phyloP scores from a whole-genome alignment of 2,329 filamentous ascomycete genomes.

The Sporothrix globosa region DNA sequence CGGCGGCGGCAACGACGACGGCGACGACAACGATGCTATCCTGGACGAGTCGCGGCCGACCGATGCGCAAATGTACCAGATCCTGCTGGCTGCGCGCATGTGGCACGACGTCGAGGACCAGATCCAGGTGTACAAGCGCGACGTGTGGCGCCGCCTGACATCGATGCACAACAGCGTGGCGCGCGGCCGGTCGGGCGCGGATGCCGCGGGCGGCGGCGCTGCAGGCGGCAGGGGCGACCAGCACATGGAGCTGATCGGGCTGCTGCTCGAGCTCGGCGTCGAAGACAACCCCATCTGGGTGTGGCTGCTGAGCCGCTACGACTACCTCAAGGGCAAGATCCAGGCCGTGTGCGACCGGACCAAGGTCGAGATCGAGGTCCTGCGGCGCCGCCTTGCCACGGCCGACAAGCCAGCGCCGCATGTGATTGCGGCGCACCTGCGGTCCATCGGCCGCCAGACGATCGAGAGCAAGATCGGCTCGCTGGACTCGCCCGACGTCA shows the following conservation, averaged over 20 bases:
- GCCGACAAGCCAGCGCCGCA: slow-evolving; percentile 66
- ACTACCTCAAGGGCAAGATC: slow-evolving; percentile 86
- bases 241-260: slow-evolving; percentile 86
- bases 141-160: slow-evolving; percentile 81
- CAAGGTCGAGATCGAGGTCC: slow-evolving; percentile 87
- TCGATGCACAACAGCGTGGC: slow-evolving; percentile 62
- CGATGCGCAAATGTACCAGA: slow-evolving; percentile 80
- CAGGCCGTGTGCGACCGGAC: slow-evolving; percentile 78
- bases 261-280: slow-evolving; percentile 90
- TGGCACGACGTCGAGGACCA: slow-evolving; percentile 93
- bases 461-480: slow-evolving; percentile 63
- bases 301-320: slow-evolving; percentile 88
- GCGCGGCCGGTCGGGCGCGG: neutral
- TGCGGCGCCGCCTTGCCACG: slow-evolving; percentile 77
- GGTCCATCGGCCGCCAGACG: slow-evolving; percentile 69
- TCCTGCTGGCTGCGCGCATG: slow-evolving; percentile 88
- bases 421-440: slow-evolving; percentile 73
- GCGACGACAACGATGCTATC: neutral
- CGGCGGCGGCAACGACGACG: neutral
- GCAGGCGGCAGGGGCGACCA: slow-evolving; percentile 65
- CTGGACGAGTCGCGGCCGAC: slow-evolving; percentile 56
- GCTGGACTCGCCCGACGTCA: slow-evolving; percentile 77
- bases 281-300: slow-evolving; percentile 96
- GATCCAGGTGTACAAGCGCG: slow-evolving; percentile 82
- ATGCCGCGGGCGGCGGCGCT: slow-evolving; percentile 42